Base-by-base conservation (phyloP, 768 basidiomycete genomes). In the Dentipellis fragilis region DNA sequence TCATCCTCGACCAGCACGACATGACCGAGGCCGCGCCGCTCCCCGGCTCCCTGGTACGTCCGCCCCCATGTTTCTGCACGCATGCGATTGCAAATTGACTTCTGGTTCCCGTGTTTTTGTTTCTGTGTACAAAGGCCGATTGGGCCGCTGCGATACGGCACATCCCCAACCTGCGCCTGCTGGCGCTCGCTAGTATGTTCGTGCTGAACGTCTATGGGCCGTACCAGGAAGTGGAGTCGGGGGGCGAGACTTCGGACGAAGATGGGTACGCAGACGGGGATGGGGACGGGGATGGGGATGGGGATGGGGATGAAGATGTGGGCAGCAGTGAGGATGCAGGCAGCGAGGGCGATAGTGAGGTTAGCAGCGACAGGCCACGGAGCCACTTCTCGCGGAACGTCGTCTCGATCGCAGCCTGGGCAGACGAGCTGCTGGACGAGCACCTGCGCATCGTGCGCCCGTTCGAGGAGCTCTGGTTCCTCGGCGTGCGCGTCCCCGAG, bases 291-390 rank as follows among this genome's bases (percentile, higher is more conserved):
- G 40, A 42, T 8, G 19, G 4, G 3, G 40, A 42, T 8, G 40
- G 4, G 3, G 40, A 42, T 4, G 40, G 9, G 3, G 14, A 42
- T 8, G 40, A 42, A 2, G 40, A 19, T 8, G 14, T 19, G 40
- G 40, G 9, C 14, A 14, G 14, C 40, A 14, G 14, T 8, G 40
- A 42, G 19, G 40, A 9, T 42, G 19, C 40, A 4, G 40, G 29
- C 29, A 29, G 29, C 19, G 64, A 60, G 1, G 68, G 78, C 19
- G 86, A 89, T 56, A 75, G 80, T 55, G 89, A 92, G 63, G 78
- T 84, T 46, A 79, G 73, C 38, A 81, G 89, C 51, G 75, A 78
- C 51, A 78, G 87, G 51, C 89, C 92, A 51, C 76, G 75, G 39
- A 87, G 88, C 29, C 8, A 19, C 6, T 49, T 54, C 52, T 21